Conservation (phyloP, 768 basidiomycete species). For the Rhizopogon roseolus region DNA sequence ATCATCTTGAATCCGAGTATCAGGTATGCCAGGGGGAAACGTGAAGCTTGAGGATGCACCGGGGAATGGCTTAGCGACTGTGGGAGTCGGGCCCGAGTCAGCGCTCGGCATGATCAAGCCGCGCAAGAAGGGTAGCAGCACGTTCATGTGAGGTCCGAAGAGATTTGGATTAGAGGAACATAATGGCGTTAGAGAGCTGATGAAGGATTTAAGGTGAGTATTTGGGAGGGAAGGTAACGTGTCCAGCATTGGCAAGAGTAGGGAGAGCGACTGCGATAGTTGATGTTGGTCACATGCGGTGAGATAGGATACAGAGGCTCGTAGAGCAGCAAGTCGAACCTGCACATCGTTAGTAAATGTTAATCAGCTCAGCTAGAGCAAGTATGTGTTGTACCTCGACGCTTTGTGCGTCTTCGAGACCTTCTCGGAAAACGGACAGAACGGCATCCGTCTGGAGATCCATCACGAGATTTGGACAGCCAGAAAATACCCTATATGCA, state of each 20-base stretch:
- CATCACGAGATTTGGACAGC: slow-evolving; percentile 71
- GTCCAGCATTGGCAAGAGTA: slow-evolving; percentile 71
- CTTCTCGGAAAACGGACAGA: slow-evolving; percentile 58
- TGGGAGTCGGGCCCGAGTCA: slow-evolving; percentile 50
- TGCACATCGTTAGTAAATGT: slow-evolving; percentile 19
- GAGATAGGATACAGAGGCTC: slow-evolving; percentile 67
- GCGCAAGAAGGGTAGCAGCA: slow-evolving; percentile 66
- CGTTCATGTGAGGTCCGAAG: slow-evolving; percentile 69
- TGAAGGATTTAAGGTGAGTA: slow-evolving; percentile 56
- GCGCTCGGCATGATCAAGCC: slow-evolving; percentile 63
- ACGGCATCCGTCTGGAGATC: slow-evolving; percentile 73
- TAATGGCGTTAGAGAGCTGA: slow-evolving; percentile 66
- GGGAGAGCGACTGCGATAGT: slow-evolving; percentile 51
- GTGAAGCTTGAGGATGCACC: slow-evolving; percentile 30
- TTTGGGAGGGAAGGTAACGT: slow-evolving; percentile 59
- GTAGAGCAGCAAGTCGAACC: slow-evolving; percentile 72
- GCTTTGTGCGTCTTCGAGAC: slow-evolving; percentile 61
- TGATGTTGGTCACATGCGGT: slow-evolving; percentile 56
- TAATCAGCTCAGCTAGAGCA: background rate
- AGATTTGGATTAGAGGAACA: slow-evolving; percentile 61
- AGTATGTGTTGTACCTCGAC: slow-evolving; percentile 45
- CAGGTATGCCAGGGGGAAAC: slow-evolving; percentile 31
- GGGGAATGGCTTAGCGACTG: slow-evolving; percentile 42
- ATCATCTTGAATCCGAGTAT: slow-evolving; percentile 24
- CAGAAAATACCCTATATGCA: slow-evolving; percentile 69